Conservation (phyloP, 2,329 filamentous ascomycete species). For the Chaetomium strumarium region DNA sequence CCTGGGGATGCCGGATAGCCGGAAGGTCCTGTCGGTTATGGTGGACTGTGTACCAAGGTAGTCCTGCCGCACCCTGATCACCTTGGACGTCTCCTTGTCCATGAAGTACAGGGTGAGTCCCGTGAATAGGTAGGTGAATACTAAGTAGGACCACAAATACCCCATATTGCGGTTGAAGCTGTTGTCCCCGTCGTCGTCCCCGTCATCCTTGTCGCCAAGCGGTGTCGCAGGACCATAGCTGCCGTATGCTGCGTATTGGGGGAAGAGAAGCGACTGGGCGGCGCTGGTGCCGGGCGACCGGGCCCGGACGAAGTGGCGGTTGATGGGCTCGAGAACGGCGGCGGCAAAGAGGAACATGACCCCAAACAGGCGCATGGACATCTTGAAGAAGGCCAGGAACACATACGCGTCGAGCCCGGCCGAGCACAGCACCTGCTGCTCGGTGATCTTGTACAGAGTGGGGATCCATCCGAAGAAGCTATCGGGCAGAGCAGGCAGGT, state of each 20-base stretch:
- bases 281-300: slow-evolving; percentile 7
- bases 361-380: slow-evolving; percentile 78
- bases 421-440: slow-evolving; percentile 82
- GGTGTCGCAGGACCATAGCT: background rate
- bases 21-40: slow-evolving; percentile 91
- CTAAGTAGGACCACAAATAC: slow-evolving; percentile 87
- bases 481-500: slow-evolving; percentile 73
- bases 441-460: slow-evolving; percentile 73
- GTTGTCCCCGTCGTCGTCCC: slow-evolving; percentile 25
- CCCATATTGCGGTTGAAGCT: slow-evolving; percentile 33
- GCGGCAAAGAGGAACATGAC: slow-evolving; percentile 77
- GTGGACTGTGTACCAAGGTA: slow-evolving; percentile 92
- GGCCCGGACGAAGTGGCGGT: slow-evolving; percentile 53
- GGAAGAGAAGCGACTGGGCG: slow-evolving; percentile 12
- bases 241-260: slow-evolving; percentile 8
- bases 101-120: slow-evolving; percentile 76
- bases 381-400: slow-evolving; percentile 92
- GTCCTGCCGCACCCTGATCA: slow-evolving; percentile 80
- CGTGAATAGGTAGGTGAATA: slow-evolving; percentile 94
- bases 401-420: slow-evolving; percentile 95
- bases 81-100: slow-evolving; percentile 72
- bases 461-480: slow-evolving; percentile 92
- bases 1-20: slow-evolving; percentile 77
- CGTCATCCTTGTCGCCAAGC: slow-evolving; percentile 12
- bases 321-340: slow-evolving; percentile 78